Percentiles rank a stretch among this genome's conserved stretches.
These are phyloP conservation scores for Lachnum nothofagi DNA, from an alignment of 2,329 filamentous ascomycete species.

Conservation along the genomic window DNA sequence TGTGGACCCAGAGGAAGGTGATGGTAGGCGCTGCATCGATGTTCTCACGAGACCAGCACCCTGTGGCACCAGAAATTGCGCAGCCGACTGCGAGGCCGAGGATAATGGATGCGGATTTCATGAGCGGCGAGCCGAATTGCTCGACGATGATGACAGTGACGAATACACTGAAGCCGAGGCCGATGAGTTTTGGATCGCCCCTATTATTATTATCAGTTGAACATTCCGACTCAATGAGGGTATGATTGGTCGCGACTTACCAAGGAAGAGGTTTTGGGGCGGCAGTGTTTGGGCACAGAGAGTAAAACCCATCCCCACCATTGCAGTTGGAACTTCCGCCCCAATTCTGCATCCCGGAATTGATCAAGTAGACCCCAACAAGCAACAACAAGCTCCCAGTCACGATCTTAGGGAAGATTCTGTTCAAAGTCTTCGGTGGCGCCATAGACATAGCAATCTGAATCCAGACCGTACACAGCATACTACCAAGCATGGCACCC, in stretches of 20 bases:
- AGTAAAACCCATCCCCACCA: constrained; percentile 44
- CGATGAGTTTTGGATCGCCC: constrained; percentile 61
- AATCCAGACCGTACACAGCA: constrained; percentile 45
- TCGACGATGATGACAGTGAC: constrained; percentile 63
- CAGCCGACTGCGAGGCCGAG: constrained; percentile 61
- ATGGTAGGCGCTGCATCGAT: constrained; percentile 57
- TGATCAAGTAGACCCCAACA: constrained; percentile 60
- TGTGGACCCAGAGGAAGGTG: constrained; percentile 68
- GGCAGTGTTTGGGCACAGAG: constrained; percentile 51
- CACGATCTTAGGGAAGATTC: constrained; percentile 63
- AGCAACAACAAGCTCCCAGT: constrained; percentile 64
- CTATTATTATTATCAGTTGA: constrained; percentile 4
- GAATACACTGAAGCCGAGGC: constrained; percentile 63
- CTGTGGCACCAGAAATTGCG: constrained; percentile 60
- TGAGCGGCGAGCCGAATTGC: constrained; percentile 64
- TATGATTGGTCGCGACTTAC: constrained; percentile 20
- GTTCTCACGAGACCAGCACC: constrained; percentile 56
- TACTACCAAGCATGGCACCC: constrained; percentile 57
- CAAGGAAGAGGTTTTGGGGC: constrained; percentile 58
- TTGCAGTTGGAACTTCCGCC: constrained; percentile 57
- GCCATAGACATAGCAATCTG: constrained; percentile 63
- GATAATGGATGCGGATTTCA: constrained; percentile 64
- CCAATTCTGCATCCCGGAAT: constrained; percentile 62
- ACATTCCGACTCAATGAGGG: background rate
- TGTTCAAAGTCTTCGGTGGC: constrained; percentile 53